phyloP scores from a whole-genome alignment of 1,284 basidiomycete species.

The Xerocomus minutiporus region DNA sequence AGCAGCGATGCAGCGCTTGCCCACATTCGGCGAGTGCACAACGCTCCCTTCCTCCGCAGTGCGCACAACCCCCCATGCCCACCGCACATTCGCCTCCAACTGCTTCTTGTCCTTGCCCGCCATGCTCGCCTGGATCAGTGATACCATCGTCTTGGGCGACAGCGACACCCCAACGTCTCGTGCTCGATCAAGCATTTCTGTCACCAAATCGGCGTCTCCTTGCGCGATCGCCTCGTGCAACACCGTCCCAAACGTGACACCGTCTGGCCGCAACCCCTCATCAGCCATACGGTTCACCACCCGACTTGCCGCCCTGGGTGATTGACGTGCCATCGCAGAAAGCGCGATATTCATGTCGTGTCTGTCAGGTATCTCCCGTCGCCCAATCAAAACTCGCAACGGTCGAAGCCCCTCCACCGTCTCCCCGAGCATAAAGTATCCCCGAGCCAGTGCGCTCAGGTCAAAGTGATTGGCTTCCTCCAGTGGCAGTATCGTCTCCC shows the following conservation, averaged over 20 bases:
- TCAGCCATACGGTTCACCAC: conserved; percentile 48
- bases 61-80: conserved; percentile 42
- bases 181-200: conserved; percentile 40
- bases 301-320: conserved; percentile 42
- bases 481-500: conserved; percentile 42
- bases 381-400: conserved; percentile 45
- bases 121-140: conserved; percentile 46
- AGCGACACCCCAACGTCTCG: conserved; percentile 35
- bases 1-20: conserved; percentile 47
- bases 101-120: conserved; percentile 22
- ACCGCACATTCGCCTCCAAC: conserved; percentile 36
- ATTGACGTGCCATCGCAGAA: conserved; percentile 46
- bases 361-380: conserved; percentile 52
- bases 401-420: conserved; percentile 43
- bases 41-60: conserved; percentile 35
- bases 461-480: conserved; percentile 44
- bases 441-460: conserved; percentile 59
- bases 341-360: conserved; percentile 63
- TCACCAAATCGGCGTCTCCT: conserved; percentile 42
- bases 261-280: conserved; percentile 46
- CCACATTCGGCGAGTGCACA: conserved; percentile 43
- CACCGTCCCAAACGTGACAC: conserved; percentile 54
- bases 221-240: conserved; percentile 51
- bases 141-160: conserved; percentile 45
- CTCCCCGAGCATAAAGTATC: conserved; percentile 54